A percentile compares a stretch with the other conserved stretches of the same genome.
These are phyloP conservation scores for Schwanniomyces vanrijiae DNA, from an alignment of 805 yeast genomes.

Conservation along the genomic window DNA sequence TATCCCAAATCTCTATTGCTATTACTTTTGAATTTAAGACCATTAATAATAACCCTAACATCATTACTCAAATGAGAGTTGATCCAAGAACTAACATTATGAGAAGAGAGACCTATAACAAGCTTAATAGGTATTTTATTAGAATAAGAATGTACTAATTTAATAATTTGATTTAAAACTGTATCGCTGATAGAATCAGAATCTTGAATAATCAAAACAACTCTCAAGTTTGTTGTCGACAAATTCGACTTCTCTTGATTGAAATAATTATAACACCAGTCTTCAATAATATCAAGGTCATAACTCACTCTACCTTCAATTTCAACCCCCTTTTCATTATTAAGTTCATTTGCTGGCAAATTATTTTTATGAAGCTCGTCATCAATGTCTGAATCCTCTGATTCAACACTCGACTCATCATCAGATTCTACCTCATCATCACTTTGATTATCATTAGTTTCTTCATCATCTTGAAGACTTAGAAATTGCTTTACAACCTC, in stretches of 20 bases:
- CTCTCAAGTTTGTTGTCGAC: constrained; percentile 11
- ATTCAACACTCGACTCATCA: constrained; percentile 12
- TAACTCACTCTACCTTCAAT: constrained; percentile 28
- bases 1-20: constrained; percentile 33
- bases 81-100: constrained; percentile 38
- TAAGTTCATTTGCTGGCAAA: constrained; percentile 4
- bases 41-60: constrained; percentile 24
- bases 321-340: constrained; percentile 4
- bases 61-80: constrained; percentile 31
- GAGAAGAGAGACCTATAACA: constrained; percentile 36
- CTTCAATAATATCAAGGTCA: constrained; percentile 35
- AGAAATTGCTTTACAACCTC: constrained; percentile 34
- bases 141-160: constrained; percentile 26
- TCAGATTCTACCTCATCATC: constrained; percentile 12
- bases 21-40: constrained; percentile 31
- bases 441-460: constrained; percentile 4
- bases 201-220: constrained; percentile 36
- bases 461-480: constrained; percentile 9
- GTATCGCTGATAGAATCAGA: constrained; percentile 34
- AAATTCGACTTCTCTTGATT: constrained; percentile 3
- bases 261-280: constrained; percentile 24
- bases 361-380: constrained; percentile 14
- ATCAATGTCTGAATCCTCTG: constrained; percentile 12
- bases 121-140: constrained; percentile 29
- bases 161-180: constrained; percentile 34